These are phyloP conservation scores for Cryomyces antarcticus DNA, from an alignment of 495 filamentous ascomycete genomes.

Conservation along the genomic window DNA sequence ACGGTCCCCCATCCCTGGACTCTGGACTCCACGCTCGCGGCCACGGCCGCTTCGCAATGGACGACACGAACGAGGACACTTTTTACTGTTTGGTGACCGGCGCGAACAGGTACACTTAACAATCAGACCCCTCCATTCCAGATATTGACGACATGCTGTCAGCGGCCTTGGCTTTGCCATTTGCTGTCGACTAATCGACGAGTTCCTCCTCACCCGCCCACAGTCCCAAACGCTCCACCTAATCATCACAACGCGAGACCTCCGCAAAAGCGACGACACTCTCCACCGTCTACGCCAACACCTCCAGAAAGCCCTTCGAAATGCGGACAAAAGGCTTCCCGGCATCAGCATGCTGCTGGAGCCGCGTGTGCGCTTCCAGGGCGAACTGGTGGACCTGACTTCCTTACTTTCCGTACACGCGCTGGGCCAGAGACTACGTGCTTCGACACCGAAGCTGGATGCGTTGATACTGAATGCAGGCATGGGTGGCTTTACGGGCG, in stretches of 20 bases:
- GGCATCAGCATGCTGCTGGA: constrained; percentile 33
- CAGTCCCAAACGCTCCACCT: constrained; percentile 39
- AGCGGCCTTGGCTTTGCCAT: constrained; percentile 84
- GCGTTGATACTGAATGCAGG: constrained; percentile 74
- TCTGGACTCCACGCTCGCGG: neutral
- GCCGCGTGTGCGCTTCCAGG: constrained; percentile 20
- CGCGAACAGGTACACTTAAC: constrained; percentile 41
- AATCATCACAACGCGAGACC: constrained; percentile 43
- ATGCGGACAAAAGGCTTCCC: constrained; percentile 19
- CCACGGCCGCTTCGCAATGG: neutral
- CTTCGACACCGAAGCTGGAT: constrained; percentile 43
- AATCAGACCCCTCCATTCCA: neutral
- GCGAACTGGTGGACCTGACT: constrained; percentile 33
- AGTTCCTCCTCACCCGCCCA: constrained; percentile 55
- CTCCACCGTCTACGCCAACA: constrained; percentile 31
- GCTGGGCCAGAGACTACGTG: constrained; percentile 27
- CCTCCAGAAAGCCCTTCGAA: constrained; percentile 13
- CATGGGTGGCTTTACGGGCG: constrained; percentile 63
- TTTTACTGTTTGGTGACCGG: constrained; percentile 43
- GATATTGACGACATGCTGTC: neutral
- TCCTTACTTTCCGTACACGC: constrained; percentile 32
- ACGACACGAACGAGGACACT: constrained; percentile 1
- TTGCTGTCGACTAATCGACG: constrained; percentile 71
- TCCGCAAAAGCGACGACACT: constrained; percentile 38
- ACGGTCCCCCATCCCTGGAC: neutral